Base-by-base conservation (phyloP, 2,329 filamentous ascomycete genomes). In the Fusarium devonianum region DNA sequence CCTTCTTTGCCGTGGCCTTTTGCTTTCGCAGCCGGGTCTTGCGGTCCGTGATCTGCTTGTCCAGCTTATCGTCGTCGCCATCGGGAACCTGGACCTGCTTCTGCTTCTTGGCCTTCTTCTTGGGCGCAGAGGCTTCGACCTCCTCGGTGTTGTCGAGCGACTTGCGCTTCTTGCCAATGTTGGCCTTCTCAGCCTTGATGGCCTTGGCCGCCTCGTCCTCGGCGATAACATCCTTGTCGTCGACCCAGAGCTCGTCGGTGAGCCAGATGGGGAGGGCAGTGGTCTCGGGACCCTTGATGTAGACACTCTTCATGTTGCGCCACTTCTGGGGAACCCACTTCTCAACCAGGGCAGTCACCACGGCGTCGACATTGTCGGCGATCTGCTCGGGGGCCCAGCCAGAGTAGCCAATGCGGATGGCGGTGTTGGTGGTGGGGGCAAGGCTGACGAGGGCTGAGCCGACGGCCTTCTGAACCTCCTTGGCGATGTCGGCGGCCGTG, bases 201-300 rank as follows among this genome's bases (percentile, higher is more conserved):
- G 75, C 74, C 71, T 78, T 78, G 62, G 76, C 67, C 62, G 78
- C 79, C 49, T 79, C 75, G 26, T 80, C 77, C 57, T 80, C 75
- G 25, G 94, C 76, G 6, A 96, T 84, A 67, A 88, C 84, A 55
- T 90, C 86, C 53, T 85, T 81, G 52, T 87, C 83, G 59, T 94
- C 89, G 12, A 87, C 73, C 92, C 94, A 99, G 58, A 99, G 79
- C 79, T 97, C 92, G 62, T 92, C 88, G 4, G 93, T 89, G 68
- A 96, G 77, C 90, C 92, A 99, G 69, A 99, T 86, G n/a, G 94
- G 94, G 67, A 99, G 80, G 7, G 93, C 89, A 53, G 87, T 88
- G 4, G 93, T 96, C 67, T 90, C 86, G 19, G 90, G 88, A 3
- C 91, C 90, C 81, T 97, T 99, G 78, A 99, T 81, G 72, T 96